Percentiles rank a stretch among this genome's conserved stretches.
These are phyloP conservation scores for Pseudogymnoascus sp. DNA, from an alignment of 2,329 filamentous ascomycete species.

Conservation along the genomic window DNA sequence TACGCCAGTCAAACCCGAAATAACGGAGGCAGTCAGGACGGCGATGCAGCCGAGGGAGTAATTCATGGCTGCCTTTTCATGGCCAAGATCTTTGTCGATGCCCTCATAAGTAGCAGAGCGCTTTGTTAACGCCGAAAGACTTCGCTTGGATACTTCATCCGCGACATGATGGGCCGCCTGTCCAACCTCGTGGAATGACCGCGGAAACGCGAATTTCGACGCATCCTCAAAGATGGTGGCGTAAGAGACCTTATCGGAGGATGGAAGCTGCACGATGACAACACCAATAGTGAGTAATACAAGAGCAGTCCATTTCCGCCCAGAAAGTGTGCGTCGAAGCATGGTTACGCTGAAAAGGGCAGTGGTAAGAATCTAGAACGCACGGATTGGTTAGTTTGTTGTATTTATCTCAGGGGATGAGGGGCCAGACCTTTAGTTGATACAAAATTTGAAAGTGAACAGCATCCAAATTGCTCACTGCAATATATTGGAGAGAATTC, in stretches of 20 bases:
- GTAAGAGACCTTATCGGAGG: constrained; percentile 49
- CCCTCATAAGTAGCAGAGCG: constrained; percentile 87
- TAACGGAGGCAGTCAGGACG: constrained; percentile 68
- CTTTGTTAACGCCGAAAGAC: constrained; percentile 47
- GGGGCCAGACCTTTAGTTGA: constrained; percentile 68
- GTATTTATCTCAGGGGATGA: background rate
- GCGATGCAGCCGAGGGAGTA: constrained; percentile 72
- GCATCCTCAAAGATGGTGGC: constrained; percentile 56
- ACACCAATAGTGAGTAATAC: constrained; percentile 76
- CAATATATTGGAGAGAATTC: constrained; percentile 89
- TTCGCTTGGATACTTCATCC: constrained; percentile 44
- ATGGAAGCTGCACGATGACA: constrained; percentile 75
- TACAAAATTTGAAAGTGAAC: constrained; percentile 91
- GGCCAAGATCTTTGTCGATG: constrained; percentile 60
- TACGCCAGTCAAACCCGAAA: constrained; percentile 80
- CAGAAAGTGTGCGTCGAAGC: constrained; percentile 62
- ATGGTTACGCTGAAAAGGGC: constrained; percentile 80
- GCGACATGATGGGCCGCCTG: constrained; percentile 49
- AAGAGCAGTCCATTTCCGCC: constrained; percentile 74
- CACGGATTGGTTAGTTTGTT: background rate
- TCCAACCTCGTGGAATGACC: constrained; percentile 71
- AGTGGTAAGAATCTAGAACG: constrained; percentile 67
- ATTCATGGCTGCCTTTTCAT: constrained; percentile 57
- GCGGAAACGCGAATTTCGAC: constrained; percentile 59
- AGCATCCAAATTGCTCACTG: constrained; percentile 82